A percentile compares a stretch with the other conserved stretches of the same genome.
Evolutionary conservation across 371 early-diverging fungal genomes (phyloP).

Genomic region (Neoconidiobolus thromboides): DNA sequence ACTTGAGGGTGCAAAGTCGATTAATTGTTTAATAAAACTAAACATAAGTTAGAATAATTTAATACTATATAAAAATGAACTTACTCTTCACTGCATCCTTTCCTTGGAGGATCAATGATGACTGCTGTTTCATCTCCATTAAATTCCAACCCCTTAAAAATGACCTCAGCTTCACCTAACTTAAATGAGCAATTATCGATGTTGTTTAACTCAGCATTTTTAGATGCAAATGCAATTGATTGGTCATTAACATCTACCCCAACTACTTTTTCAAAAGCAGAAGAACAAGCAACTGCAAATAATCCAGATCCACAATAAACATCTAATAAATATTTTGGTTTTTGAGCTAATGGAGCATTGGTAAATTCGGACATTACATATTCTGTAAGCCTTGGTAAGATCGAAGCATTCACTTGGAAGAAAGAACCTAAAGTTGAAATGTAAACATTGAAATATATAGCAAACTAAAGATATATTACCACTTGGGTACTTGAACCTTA

Average conservation of each 20-base stretch:
- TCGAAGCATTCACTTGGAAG: constrained; percentile 42
- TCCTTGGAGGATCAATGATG: constrained; percentile 46
- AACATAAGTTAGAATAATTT: too few species aligned
- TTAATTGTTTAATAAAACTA: constrained; percentile 31
- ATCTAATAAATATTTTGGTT: constrained; percentile 26
- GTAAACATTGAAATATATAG: constrained; percentile 18
- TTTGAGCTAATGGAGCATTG: constrained; percentile 10
- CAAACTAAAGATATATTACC: constrained; percentile 13
- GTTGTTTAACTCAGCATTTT: constrained; percentile 34
- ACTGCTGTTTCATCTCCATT: constrained; percentile 28
- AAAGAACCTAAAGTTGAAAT: constrained; percentile 27
- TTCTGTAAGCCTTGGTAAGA: constrained; percentile 27
- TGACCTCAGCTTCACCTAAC: constrained; percentile 27
- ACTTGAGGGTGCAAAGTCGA: constrained; percentile 31
- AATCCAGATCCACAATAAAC: constrained; percentile 51
- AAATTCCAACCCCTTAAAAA: constrained; percentile 26
- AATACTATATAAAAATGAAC: too few species aligned
- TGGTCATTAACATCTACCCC: constrained; percentile 40
- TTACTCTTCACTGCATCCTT: constrained; percentile 26
- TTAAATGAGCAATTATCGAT: constrained; percentile 27
- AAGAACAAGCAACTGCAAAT: constrained; percentile 34
- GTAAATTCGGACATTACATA: constrained; percentile 25
- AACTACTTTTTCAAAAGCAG: constrained; percentile 27
- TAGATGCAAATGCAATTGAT: constrained; percentile 28
- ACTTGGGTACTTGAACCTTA: constrained; percentile 16